phyloP scores from a whole-genome alignment of 495 filamentous ascomycete species.

The Aspergillus cavernicola region DNA sequence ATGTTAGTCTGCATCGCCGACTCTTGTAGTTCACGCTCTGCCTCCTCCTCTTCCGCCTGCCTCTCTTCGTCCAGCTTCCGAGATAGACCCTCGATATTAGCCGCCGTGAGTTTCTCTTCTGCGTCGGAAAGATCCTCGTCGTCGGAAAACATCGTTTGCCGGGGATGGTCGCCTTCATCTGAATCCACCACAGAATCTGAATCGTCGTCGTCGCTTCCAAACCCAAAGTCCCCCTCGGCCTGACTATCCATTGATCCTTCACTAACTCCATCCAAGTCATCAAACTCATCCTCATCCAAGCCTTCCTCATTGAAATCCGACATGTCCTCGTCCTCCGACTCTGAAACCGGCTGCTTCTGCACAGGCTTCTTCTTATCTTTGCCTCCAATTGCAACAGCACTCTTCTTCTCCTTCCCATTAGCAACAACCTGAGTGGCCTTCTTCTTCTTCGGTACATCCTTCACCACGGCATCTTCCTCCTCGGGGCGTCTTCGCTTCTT shows the following conservation, averaged over 20 bases:
- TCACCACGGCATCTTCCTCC: slow-evolving; percentile 34
- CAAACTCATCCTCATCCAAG: slow-evolving; percentile 45
- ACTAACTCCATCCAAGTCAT: slow-evolving; percentile 49
- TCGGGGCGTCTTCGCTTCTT: slow-evolving; percentile 67
- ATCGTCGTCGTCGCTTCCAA: slow-evolving; percentile 57
- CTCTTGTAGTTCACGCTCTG: slow-evolving; percentile 64
- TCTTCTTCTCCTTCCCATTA: slow-evolving; percentile 33
- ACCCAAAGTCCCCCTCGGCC: slow-evolving; percentile 42
- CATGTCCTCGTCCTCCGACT: slow-evolving; percentile 33
- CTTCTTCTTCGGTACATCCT: slow-evolving; percentile 33
- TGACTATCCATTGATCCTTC: slow-evolving; percentile 50
- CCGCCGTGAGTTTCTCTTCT: slow-evolving; percentile 88
- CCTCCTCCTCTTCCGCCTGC: slow-evolving; percentile 67
- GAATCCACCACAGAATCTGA: slow-evolving; percentile 70
- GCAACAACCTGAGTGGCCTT: slow-evolving; percentile 39
- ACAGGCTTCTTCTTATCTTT: slow-evolving; percentile 34
- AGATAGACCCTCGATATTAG: slow-evolving; percentile 91
- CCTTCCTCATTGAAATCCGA: slow-evolving; percentile 25
- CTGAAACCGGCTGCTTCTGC: slow-evolving; percentile 36
- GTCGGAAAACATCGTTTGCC: slow-evolving; percentile 80
- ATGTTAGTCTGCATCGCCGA: slow-evolving; percentile 95
- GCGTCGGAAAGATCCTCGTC: slow-evolving; percentile 88
- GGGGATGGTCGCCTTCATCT: slow-evolving; percentile 55
- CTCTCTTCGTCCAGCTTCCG: slow-evolving; percentile 70
- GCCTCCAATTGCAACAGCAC: slow-evolving; percentile 1